Base-by-base conservation (phyloP, 306 rosid species). In the Sicyos edulis region DNA sequence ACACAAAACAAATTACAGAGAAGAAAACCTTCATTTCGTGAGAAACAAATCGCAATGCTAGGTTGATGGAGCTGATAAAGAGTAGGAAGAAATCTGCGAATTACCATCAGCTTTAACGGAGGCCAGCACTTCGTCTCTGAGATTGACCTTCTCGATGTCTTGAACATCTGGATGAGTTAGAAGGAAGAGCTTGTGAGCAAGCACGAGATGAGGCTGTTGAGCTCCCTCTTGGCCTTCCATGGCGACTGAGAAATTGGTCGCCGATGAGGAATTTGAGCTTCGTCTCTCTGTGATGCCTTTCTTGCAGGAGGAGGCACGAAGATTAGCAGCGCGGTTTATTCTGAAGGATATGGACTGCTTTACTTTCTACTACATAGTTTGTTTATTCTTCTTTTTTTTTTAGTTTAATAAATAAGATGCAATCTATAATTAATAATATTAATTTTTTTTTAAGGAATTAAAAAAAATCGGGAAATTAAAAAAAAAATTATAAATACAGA, bases 171-270 rank as follows among this genome's bases (percentile, higher is more conserved):
- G 80, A 47, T 85, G 96, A 20, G 82, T 76, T 8, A 93, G 89
- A 4, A 87, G 97, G 82, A 90, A 93, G 1, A 93, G 92, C 82
- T 91, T 93, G 84, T 89, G 77, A 17, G 99, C 96, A n/a, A 93
- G 91, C 0, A 83, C 78, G 6, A 93, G 86, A 45, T 93, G 97
- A 15, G 90, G 86, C 58, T 88, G 92, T 85, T 91, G 99, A 80
- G 83, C 32, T 0, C 86, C 97, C 21, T 93, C 99, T 77, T 87
- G 86, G 24, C 91, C 88, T 84, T 93, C 99, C 95, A 86, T 86
- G 66, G 56, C 82, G 76, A 54, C 58, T 75, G 73, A 42, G 57
- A 19, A 5, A 63, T 11, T 17, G 34, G 56, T 71, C 59, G 16
- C 70, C 19, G 82, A 75, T 77, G 40, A 54, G 54, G 75, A 76